Evolutionary conservation across 1,284 basidiomycete species (phyloP).

Genomic region (Caloboletus firmus): DNA sequence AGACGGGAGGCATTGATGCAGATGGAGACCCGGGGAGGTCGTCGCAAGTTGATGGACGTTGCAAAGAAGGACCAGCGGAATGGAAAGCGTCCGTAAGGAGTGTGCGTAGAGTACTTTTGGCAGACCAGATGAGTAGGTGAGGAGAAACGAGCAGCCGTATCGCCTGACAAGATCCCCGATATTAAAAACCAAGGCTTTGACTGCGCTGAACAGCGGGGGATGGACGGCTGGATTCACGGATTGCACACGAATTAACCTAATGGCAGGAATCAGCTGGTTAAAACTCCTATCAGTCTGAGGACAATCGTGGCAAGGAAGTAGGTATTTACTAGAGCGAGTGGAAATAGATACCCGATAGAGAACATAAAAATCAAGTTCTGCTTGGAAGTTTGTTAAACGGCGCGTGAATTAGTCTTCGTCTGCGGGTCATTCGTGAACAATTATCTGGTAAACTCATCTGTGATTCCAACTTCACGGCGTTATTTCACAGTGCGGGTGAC

Average conservation of each 20-base stretch:
- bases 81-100: slow-evolving; percentile 71
- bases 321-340: slow-evolving; percentile 72
- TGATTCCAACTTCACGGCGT: slow-evolving; percentile 23
- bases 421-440: slow-evolving; percentile 36
- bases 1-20: background rate
- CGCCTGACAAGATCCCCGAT: slow-evolving; percentile 79
- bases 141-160: slow-evolving; percentile 70
- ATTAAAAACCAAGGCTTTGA: slow-evolving; percentile 76
- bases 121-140: slow-evolving; percentile 64
- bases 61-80: slow-evolving; percentile 83
- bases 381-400: slow-evolving; percentile 57
- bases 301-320: background rate
- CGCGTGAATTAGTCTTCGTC: slow-evolving; percentile 39
- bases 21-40: slow-evolving; percentile 15
- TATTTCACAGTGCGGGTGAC: slow-evolving; percentile 47
- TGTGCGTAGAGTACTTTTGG: slow-evolving; percentile 57
- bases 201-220: slow-evolving; percentile 65
- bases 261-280: slow-evolving; percentile 75
- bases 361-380: slow-evolving; percentile 70
- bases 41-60: slow-evolving; percentile 57
- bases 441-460: slow-evolving; percentile 35
- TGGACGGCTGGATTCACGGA: slow-evolving; percentile 60
- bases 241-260: slow-evolving; percentile 74
- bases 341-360: slow-evolving; percentile 74
- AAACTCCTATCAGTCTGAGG: slow-evolving; percentile 3